Evolutionary conservation across 2,329 filamentous ascomycete genomes (phyloP), one percentile per base, ranked within the genome.

Genomic region (Fusarium poae): DNA sequence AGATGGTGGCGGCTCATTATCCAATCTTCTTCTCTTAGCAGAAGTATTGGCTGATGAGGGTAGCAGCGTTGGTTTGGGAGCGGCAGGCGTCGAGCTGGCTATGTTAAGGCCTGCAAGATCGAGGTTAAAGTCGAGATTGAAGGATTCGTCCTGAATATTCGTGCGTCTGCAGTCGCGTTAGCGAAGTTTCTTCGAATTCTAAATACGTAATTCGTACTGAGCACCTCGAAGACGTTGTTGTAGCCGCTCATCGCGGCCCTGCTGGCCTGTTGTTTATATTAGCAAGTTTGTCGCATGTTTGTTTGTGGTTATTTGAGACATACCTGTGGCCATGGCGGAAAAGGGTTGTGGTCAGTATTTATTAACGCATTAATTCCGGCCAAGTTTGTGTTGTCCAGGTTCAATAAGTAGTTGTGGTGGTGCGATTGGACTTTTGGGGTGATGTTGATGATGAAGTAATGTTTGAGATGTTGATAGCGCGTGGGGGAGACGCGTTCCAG

Each of bases 141-240:
- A 90, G 8, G 87, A 87, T 13, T 88, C 82, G 66, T 90, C 86
- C 67, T 83, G 86, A 16, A 90, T 81, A 73, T 89, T 84, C 59
- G 86, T 83, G 70, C 84, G 83, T 70, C 84, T 87, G 7, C 1
- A 18, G 43, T 27, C 45, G 69, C 34, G 48, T 60, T 44, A 62
- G 50, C 27, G 42, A 39, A 18, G 2, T 3, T 2, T 4, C 0
- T 16, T 2, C 3, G 5, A 5, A 0, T 20, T 3, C 3, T 3
- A 12, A 12, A 7, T 3, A 1, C 9, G 3, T 42, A 16, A 3
- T 15, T 77, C 85, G 69, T 82, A 89, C 88, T 87, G 86, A 42
- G 88, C 88, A 65, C 88, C 88, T 65, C 88, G 87, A 75, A 91
- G 85, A 75, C 88, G 88, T 79, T 89, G 84, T 67, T 88, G 86